These are phyloP conservation scores for Russula sp. DNA, from an alignment of 768 basidiomycete genomes.

Conservation along the genomic window DNA sequence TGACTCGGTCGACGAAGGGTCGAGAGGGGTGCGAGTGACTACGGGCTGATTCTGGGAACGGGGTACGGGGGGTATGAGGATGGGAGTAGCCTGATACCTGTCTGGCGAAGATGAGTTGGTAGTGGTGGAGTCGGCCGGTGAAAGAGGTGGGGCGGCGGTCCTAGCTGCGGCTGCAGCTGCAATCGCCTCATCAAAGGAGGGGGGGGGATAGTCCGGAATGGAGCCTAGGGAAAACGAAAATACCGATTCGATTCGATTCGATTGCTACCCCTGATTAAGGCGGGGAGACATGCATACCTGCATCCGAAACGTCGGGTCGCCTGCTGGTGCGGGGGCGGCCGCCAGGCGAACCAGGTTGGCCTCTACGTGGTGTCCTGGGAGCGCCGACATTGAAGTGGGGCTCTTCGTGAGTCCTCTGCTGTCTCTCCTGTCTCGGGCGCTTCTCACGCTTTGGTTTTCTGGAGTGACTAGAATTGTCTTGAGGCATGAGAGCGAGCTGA, in stretches of 20 bases:
- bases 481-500: constrained; percentile 43
- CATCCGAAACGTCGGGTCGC: constrained; percentile 30
- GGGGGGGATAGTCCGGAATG: constrained; percentile 64
- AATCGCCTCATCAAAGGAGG: constrained; percentile 67
- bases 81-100: constrained; percentile 15
- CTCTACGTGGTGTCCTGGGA: constrained; percentile 19
- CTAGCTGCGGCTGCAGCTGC: constrained; percentile 25
- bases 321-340: constrained; percentile 12
- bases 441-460: constrained; percentile 37
- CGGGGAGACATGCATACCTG: constrained; percentile 26
- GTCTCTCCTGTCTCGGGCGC: constrained; percentile 19
- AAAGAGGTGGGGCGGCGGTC: constrained; percentile 12
- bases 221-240: constrained; percentile 20
- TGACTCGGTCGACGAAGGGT: constrained; percentile 8
- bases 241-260: constrained; percentile 2
- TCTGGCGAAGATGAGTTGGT: constrained; percentile 16
- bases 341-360: constrained; percentile 19
- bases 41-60: constrained; percentile 16
- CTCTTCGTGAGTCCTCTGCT: constrained; percentile 16
- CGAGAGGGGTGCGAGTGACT: constrained; percentile 4
- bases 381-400: constrained; percentile 25
- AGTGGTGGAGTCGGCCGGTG: constrained; percentile 13
- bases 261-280: background rate
- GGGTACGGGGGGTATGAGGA: constrained; percentile 22
- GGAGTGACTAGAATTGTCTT: constrained; percentile 46